Conservation (phyloP, 2,329 filamentous ascomycete genomes). For the Calonectria pauciramosa region DNA sequence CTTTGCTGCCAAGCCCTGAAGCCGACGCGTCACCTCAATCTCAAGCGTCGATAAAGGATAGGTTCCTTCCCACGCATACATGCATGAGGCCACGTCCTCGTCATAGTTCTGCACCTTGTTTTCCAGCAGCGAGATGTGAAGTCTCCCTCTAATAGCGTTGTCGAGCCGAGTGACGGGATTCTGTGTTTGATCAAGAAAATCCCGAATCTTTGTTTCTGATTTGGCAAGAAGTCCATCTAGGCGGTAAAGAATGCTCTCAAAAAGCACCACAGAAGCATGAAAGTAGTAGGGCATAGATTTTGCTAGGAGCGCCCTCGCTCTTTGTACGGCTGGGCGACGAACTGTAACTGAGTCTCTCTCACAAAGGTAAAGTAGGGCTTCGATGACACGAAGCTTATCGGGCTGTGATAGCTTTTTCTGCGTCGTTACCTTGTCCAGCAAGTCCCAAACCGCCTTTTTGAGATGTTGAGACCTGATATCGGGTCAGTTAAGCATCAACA, state of each 20-base stretch:
- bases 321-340: slow-evolving; percentile 41
- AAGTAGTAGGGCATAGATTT: slow-evolving; percentile 50
- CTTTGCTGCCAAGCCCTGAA: slow-evolving; percentile 49
- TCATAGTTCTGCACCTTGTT: slow-evolving; percentile 52
- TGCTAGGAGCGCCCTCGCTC: slow-evolving; percentile 40
- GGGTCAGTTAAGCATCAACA: not conserved
- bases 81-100: slow-evolving; percentile 43
- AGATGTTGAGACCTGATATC: slow-evolving; percentile 37
- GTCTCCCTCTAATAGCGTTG: slow-evolving; percentile 47
- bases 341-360: slow-evolving; percentile 48
- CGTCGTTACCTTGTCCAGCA: slow-evolving; percentile 38
- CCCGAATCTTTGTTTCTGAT: slow-evolving; percentile 42
- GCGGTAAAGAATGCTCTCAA: slow-evolving; percentile 49
- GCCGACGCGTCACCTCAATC: slow-evolving; percentile 49
- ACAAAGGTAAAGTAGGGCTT: slow-evolving; percentile 48
- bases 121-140: slow-evolving; percentile 52
- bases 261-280: slow-evolving; percentile 48
- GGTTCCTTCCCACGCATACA: slow-evolving; percentile 49
- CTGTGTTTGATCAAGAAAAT: slow-evolving; percentile 39
- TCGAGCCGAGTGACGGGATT: slow-evolving; percentile 40
- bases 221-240: slow-evolving; percentile 43
- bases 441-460: slow-evolving; percentile 45
- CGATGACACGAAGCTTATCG: slow-evolving; percentile 39
- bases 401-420: slow-evolving; percentile 31
- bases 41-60: slow-evolving; percentile 49